These are phyloP conservation scores for Lepidium aucheri DNA, from an alignment of 345 rosid species.

Conservation along the genomic window DNA sequence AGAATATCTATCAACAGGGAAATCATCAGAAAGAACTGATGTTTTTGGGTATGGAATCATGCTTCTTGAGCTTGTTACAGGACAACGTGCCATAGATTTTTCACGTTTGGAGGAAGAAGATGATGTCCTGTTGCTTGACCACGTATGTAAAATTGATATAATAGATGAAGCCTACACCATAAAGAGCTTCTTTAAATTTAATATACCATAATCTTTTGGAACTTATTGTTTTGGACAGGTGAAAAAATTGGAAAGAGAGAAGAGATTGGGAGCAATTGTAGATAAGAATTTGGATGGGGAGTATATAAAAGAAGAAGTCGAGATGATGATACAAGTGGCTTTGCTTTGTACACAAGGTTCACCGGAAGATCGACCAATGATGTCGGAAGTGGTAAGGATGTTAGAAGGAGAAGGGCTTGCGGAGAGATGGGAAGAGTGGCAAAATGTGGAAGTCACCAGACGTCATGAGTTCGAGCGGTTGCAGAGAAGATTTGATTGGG, in stretches of 20 bases:
- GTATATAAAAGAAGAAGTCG: constrained; percentile 62
- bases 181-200: not conserved
- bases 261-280: constrained; percentile 69
- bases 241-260: constrained; percentile 90
- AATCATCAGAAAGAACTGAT: constrained; percentile 93
- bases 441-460: constrained; percentile 67
- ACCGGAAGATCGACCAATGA: constrained; percentile 80
- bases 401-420: constrained; percentile 97
- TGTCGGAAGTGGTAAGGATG: constrained; percentile 96
- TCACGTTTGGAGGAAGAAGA: constrained; percentile 96
- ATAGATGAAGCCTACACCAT: too few relatives aligned
- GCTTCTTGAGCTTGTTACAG: constrained; percentile 99
- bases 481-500: constrained; percentile 81
- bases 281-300: constrained; percentile 56
- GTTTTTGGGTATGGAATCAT: constrained; percentile 93
- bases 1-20: constrained; percentile 91
- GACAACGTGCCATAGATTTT: constrained; percentile 94
- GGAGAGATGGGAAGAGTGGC: constrained; percentile 99
- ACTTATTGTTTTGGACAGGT: constrained; percentile 42
- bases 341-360: constrained; percentile 81
- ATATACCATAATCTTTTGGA: not conserved
- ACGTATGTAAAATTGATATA: constrained; percentile 36
- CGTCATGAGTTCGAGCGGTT: constrained; percentile 76
- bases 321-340: constrained; percentile 89
- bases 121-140: constrained; percentile 89